Evolutionary conservation across 2,329 filamentous ascomycete genomes (phyloP), one percentile per base, ranked within the genome.

Genomic region (Sarocladium kiliense): DNA sequence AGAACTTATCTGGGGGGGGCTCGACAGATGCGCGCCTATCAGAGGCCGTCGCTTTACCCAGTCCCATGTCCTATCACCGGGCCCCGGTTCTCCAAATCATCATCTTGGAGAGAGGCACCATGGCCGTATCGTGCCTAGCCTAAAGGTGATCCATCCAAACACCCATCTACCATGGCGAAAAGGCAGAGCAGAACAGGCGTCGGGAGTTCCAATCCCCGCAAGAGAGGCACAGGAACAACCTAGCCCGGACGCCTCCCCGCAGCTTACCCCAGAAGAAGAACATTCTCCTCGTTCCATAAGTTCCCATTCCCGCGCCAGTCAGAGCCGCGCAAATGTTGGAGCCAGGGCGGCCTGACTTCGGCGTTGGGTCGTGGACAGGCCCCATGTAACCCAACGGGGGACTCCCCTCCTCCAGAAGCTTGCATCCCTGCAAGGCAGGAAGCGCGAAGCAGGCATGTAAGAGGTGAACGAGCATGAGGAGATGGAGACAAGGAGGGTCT

Each of bases 211-310:
- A 39, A 19, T 19, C 36, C 36, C 36, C 36, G 30, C 6, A 25
- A 6, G 18, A 44, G 41, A 10, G 41, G 11, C 14, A 9, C 44
- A 27, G 25, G 44, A 30, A 18, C 10, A 51, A 27, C 19, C 30
- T 51, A 51, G 47, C 5, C n/a, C 47, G 27, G 47, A 36, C 47
- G 25, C 47, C 26, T 51, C 47, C 47, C 47, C 47, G 47, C 27
- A 51, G 30, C 47, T 51, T 49, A 12, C 47, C 47, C 47, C 47
- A 51, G 47, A 51, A 51, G 47, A 51, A 51, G 47, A 51, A 51
- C 47, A 51, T 51, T 51, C 47, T 36, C 47, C 47, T 51, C 27
- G 47, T 51, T 51, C 47, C 47, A 51, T 51, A 51, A 51, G 47
- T 51, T 51, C 47, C 47, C 47, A 34, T 51, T 51, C 27, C 47